phyloP scores from a whole-genome alignment of 2,329 filamentous ascomycete species.

The Penicillium sp. region DNA sequence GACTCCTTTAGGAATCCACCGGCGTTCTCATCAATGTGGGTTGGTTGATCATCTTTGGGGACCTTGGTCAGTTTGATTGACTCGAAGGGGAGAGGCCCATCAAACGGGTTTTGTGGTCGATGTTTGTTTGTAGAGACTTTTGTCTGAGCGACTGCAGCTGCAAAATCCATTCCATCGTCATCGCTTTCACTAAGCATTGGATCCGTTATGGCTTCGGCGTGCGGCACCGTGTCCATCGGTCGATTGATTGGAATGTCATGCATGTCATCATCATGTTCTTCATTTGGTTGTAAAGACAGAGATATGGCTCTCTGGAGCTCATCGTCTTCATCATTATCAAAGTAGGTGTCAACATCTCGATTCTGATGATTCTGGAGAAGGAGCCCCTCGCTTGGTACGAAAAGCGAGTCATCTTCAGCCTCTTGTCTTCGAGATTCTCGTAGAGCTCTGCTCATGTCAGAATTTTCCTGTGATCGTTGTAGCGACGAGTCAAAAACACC shows the following conservation, averaged over 20 bases:
- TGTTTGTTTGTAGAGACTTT: conserved; percentile 57
- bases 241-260: conserved; percentile 34
- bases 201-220: conserved; percentile 27
- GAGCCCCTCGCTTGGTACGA: conserved; percentile 52
- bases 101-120: conserved; percentile 56
- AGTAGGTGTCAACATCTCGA: conserved; percentile 55
- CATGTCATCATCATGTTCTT: conserved; percentile 43
- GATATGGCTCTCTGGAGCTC: conserved; percentile 81
- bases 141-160: conserved; percentile 71
- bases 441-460: conserved; percentile 49
- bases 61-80: conserved; percentile 69
- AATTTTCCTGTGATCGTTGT: conserved; percentile 33
- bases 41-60: conserved; percentile 41
- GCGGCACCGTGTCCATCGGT: conserved; percentile 50
- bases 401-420: conserved; percentile 55
- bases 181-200: conserved; percentile 57
- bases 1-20: conserved; percentile 65
- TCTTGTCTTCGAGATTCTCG: conserved; percentile 43
- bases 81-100: conserved; percentile 86
- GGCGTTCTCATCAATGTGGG: conserved; percentile 55
- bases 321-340: conserved; percentile 64
- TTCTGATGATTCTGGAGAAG: conserved; percentile 21
- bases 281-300: conserved; percentile 66
- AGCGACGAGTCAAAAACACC: conserved; percentile 40
- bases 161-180: conserved; percentile 74